Evolutionary conservation across 768 basidiomycete genomes (phyloP).

Genomic region (Boletus vermiculosoides): DNA sequence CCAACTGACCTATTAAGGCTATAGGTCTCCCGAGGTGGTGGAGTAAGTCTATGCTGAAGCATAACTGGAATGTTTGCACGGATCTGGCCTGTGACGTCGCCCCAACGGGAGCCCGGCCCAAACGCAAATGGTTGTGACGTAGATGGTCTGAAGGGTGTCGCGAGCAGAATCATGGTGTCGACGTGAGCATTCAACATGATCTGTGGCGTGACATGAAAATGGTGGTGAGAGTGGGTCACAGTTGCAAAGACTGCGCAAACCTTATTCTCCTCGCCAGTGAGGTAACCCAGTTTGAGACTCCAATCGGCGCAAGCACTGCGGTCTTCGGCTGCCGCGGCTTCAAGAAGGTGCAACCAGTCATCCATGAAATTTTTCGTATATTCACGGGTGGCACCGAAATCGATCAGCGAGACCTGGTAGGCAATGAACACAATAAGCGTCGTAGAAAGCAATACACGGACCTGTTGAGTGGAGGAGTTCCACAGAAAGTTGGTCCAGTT

Average conservation of each 20-base stretch:
- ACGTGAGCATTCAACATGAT: conserved; percentile 86
- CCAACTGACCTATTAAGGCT: conserved; percentile 77
- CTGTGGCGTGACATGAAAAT: conserved; percentile 27
- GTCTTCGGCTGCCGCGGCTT: conserved; percentile 72
- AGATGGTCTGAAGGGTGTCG: conserved; percentile 72
- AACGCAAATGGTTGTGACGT: conserved; percentile 79
- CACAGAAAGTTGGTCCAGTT: conserved; percentile 99
- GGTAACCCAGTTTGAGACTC: conserved; percentile 83
- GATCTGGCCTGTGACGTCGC: conserved; percentile 72
- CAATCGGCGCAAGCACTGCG: conserved; percentile 61
- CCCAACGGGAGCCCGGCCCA: conserved; percentile 61
- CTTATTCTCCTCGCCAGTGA: conserved; percentile 85
- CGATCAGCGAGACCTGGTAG: conserved; percentile 76
- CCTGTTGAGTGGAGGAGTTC: conserved; percentile 65
- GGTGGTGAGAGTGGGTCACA: background rate
- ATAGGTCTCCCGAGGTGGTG: conserved; percentile 93
- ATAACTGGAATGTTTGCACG: conserved; percentile 84
- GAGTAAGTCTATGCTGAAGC: conserved; percentile 84
- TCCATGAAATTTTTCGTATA: conserved; percentile 88
- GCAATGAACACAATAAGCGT: background rate
- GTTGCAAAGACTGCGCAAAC: conserved; percentile 37
- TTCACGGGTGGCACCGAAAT: conserved; percentile 92
- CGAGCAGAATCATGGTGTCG: conserved; percentile 78
- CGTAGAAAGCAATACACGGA: conserved; percentile 22
- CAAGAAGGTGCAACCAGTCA: conserved; percentile 81